A percentile compares a stretch with the other conserved stretches of the same genome.
phyloP scores from a whole-genome alignment of 345 rosid species.

The Citropsis articulata region DNA sequence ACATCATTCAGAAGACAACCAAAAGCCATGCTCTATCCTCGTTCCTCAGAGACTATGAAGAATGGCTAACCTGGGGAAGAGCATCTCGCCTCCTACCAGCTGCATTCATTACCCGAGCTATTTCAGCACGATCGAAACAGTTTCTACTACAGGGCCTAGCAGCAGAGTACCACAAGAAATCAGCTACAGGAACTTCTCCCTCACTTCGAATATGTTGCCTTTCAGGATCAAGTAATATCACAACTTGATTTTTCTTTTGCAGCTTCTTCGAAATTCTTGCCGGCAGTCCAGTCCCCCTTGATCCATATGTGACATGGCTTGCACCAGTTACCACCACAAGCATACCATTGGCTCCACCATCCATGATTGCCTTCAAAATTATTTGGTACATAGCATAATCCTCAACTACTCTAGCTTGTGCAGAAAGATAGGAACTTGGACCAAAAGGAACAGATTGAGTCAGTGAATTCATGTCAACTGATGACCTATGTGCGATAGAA shows the following conservation, averaged over 20 bases:
- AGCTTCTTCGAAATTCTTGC: constrained; percentile 82
- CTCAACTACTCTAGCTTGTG: constrained; percentile 84
- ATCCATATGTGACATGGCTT: constrained; percentile 71
- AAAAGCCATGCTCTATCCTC: constrained; percentile 1
- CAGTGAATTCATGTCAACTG: constrained; percentile 43
- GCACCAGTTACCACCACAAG: constrained; percentile 82
- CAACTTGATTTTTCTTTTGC: constrained; percentile 81
- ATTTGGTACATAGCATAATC: constrained; percentile 81
- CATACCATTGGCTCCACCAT: constrained; percentile 63
- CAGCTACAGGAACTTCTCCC: constrained; percentile 87
- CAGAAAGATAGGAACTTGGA: constrained; percentile 80
- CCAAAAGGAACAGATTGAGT: constrained; percentile 70
- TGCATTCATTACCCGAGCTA: constrained; percentile 93
- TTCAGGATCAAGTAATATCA: constrained; percentile 84
- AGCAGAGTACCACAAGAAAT: constrained; percentile 92
- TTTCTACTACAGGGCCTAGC: constrained; percentile 94
- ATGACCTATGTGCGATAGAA: constrained; percentile 61
- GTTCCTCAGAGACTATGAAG: not conserved
- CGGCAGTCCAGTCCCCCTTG: constrained; percentile 84
- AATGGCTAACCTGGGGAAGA: constrained; percentile 65
- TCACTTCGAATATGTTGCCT: constrained; percentile 78
- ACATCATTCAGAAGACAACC: not conserved
- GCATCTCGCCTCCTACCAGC: constrained; percentile 89
- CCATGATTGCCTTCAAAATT: constrained; percentile 53
- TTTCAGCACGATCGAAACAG: constrained; percentile 93